A percentile compares a stretch with the other conserved stretches of the same genome.
Conservation (phyloP, 345 rosid species). For the Linum lewisii region DNA sequence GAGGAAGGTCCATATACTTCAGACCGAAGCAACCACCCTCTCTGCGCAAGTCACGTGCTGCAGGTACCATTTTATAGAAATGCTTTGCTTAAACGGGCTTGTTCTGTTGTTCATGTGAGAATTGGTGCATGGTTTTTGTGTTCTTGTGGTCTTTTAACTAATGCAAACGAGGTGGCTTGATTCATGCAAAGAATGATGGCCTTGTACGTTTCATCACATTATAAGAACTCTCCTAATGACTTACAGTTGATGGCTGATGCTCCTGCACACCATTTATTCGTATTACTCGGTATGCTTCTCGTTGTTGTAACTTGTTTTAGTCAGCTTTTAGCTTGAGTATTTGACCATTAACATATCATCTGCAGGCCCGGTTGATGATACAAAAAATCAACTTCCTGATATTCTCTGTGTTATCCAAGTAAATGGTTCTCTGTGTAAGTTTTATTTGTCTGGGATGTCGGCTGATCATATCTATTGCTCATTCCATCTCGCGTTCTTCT, state of each 20-base stretch:
- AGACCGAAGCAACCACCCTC: slow-evolving; percentile 87
- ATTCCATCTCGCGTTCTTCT: too few species aligned
- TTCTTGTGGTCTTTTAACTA: slow-evolving; percentile 1
- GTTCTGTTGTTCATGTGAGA: too few species aligned
- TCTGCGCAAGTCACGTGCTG: slow-evolving; percentile 91
- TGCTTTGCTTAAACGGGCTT: too few species aligned
- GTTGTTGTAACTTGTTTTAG: slow-evolving; percentile 9
- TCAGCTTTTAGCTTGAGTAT: slow-evolving; percentile 2
- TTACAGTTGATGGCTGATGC: slow-evolving; percentile 97
- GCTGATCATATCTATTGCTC: too few species aligned
- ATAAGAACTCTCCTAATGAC: slow-evolving; percentile 96
- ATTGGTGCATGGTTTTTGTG: too few species aligned
- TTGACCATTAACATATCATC: slow-evolving; percentile 12
- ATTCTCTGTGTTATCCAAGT: too few species aligned
- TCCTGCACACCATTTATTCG: slow-evolving; percentile 97
- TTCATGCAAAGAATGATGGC: slow-evolving; percentile 91
- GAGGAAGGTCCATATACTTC: too few species aligned
- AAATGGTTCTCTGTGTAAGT: too few species aligned
- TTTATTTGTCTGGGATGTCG: too few species aligned
- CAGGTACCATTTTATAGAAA: slow-evolving; percentile 42
- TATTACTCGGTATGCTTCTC: slow-evolving; percentile 58
- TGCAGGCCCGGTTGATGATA: slow-evolving; percentile 94
- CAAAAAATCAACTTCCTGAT: slow-evolving; percentile 78
- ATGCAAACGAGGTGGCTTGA: not conserved
- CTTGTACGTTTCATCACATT: slow-evolving; percentile 88